Evolutionary conservation across 768 basidiomycete species (phyloP).

Genomic region (Hydnum rufescens): DNA sequence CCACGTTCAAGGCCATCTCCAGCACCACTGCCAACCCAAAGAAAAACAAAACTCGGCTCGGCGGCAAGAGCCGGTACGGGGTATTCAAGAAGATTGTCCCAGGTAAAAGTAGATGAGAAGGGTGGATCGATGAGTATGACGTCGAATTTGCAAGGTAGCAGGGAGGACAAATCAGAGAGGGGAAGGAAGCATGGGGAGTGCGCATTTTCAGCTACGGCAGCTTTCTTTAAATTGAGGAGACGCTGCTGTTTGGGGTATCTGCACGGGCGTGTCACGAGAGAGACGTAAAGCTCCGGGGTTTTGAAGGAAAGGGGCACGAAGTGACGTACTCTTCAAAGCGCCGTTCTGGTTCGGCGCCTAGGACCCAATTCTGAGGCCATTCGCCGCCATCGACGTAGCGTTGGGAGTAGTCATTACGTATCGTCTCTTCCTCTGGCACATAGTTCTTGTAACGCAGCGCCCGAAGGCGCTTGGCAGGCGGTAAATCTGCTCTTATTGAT

Average conservation of each 20-base stretch:
- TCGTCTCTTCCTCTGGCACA: slow-evolving; percentile 85
- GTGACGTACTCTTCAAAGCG: slow-evolving; percentile 82
- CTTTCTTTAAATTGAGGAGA: slow-evolving; percentile 64
- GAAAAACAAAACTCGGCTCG: slow-evolving; percentile 82
- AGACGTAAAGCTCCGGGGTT: slow-evolving; percentile 1
- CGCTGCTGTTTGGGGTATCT: slow-evolving; percentile 93
- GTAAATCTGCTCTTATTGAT: not conserved
- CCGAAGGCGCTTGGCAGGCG: slow-evolving; percentile 38
- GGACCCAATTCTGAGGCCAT: slow-evolving; percentile 86
- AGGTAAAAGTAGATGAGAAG: slow-evolving; percentile 67
- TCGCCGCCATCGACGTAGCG: slow-evolving; percentile 79
- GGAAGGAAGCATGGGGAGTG: slow-evolving; percentile 57
- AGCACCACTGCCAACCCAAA: slow-evolving; percentile 90
- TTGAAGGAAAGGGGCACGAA: not conserved
- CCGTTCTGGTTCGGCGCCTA: slow-evolving; percentile 71
- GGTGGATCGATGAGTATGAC: slow-evolving; percentile 83
- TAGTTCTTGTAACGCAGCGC: slow-evolving; percentile 58
- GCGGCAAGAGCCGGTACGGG: slow-evolving; percentile 68
- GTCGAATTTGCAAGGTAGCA: slow-evolving; percentile 55
- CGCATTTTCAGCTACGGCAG: slow-evolving; percentile 47
- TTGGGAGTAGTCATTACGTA: slow-evolving; percentile 87
- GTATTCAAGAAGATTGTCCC: slow-evolving; percentile 54
- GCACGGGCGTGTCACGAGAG: not conserved
- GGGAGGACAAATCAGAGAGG: slow-evolving; percentile 31
- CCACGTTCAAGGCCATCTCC: slow-evolving; percentile 84